Evolutionary conservation across 2,329 filamentous ascomycete species (phyloP), one percentile per base, ranked within the genome.

Genomic region (Fusarium sp.): DNA sequence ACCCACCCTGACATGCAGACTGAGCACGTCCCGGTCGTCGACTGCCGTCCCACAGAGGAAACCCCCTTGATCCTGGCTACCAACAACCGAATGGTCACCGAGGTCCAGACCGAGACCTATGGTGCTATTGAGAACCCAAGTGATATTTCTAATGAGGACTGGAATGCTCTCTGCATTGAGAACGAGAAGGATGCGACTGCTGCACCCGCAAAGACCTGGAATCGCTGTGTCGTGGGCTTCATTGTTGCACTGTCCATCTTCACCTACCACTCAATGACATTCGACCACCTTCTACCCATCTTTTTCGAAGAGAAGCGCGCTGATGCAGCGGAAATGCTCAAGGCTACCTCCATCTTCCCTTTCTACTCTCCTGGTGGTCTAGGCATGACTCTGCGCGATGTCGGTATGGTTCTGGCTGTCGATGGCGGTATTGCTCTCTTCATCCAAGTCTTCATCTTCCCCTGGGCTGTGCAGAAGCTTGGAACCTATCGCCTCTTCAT

Each of bases 231-330:
- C 63, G 83, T 92, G 70, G 89, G 92, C 78, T 87, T 97, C 54
- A 89, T 96, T 38, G 75, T 93, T n/a, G 91, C 94, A 2, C 82
- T 97, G 47, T 92, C 91, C 44, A 92, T 97, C 67, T 97, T 97
- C 81, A 96, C 93, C 6, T 97, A 97, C 77, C 94, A 97, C 80
- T 93, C 91, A 37, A 97, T 97, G 94, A 94, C 92, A 1, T 97
- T 93, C 79, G 95, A 97, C 75, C 92, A 97, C 77, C 86, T 97
- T 1, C 84, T 97, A 55, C 94, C 94, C 9, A 97, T 97, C 62
- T 97, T 97, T 80, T 88, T 97, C 52, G 94, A 97, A 77, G 94
- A 97, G 73, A 85, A 89, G 40, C 86, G 87, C 31, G 81, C 80
- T 65, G 76, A 79, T 28, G 76, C 82, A 45, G 78, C 81, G 41